Percentiles rank a stretch among this genome's conserved stretches.
Conservation (phyloP, 768 basidiomycete species). For the Mycena alexandri region DNA sequence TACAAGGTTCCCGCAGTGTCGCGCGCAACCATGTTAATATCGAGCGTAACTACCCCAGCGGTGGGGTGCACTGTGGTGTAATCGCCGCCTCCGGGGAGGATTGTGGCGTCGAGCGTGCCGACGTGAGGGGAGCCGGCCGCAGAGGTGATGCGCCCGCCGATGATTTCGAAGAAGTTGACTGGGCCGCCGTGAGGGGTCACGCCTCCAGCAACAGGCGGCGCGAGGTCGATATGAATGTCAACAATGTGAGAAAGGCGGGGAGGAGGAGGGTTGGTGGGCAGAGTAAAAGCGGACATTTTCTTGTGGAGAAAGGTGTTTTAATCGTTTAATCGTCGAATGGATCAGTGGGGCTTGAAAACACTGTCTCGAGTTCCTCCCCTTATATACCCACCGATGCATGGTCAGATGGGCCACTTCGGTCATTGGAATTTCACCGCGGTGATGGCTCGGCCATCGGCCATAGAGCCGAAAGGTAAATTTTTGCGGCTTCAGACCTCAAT, state of each 20-base stretch:
- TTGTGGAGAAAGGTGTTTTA: background rate
- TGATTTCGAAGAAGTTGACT: conserved; percentile 1
- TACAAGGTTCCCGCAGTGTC: background rate
- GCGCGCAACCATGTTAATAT: conserved; percentile 2
- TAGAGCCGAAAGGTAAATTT: too few species aligned
- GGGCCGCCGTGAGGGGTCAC: background rate
- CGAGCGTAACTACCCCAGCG: background rate
- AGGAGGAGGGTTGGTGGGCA: background rate
- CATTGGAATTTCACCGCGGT: too few species aligned
- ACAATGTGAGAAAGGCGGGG: background rate
- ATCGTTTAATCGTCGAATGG: too few species aligned
- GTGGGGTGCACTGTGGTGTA: background rate
- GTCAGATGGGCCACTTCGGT: too few species aligned
- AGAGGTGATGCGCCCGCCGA: background rate
- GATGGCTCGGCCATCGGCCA: too few species aligned
- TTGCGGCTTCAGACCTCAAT: too few species aligned
- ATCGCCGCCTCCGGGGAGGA: background rate
- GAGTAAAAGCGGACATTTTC: background rate
- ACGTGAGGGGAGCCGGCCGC: background rate
- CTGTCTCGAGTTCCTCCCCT: too few species aligned
- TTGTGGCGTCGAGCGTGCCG: background rate
- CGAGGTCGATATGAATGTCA: background rate
- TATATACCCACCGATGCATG: too few species aligned
- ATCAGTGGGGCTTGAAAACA: too few species aligned
- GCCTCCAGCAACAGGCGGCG: background rate